phyloP scores from a whole-genome alignment of 2,329 filamentous ascomycete species.

The Orbilia blumenaviensis region DNA sequence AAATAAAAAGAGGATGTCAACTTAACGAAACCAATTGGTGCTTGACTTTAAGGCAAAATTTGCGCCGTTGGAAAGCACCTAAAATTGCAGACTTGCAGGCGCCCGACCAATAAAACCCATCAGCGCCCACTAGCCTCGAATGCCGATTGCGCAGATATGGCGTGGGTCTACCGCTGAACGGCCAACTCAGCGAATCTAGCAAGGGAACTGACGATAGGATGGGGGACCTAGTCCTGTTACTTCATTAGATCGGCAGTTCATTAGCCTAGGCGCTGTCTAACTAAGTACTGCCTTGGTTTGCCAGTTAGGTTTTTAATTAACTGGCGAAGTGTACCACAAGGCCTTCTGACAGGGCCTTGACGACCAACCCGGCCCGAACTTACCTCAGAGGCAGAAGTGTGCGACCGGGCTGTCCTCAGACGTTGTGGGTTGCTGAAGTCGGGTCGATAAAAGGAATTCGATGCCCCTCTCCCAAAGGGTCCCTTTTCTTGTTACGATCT shows the following conservation, averaged over 20 bases:
- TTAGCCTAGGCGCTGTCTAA: slow-evolving; percentile 50
- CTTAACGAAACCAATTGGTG: slow-evolving; percentile 27
- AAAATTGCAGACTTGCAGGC: slow-evolving; percentile 31
- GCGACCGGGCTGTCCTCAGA: slow-evolving; percentile 25
- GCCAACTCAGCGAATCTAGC: slow-evolving; percentile 30
- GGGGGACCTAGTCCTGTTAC: slow-evolving; percentile 29
- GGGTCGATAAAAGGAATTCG: slow-evolving; percentile 53
- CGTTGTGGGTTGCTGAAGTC: slow-evolving; percentile 11
- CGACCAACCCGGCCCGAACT: slow-evolving; percentile 46
- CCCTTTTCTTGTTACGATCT: slow-evolving; percentile 48
- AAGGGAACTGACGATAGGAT: slow-evolving; percentile 46
- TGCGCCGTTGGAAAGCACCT: neutral
- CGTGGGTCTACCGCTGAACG: slow-evolving; percentile 20
- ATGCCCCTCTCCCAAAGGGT: slow-evolving; percentile 46
- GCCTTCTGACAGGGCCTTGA: slow-evolving; percentile 53
- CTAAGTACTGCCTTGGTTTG: slow-evolving; percentile 26
- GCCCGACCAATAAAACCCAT: slow-evolving; percentile 26
- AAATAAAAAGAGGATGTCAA: neutral
- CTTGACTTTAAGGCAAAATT: slow-evolving; percentile 1
- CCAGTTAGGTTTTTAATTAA: slow-evolving; percentile 43
- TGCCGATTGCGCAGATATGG: slow-evolving; percentile 26
- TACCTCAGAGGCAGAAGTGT: slow-evolving; percentile 37
- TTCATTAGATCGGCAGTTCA: slow-evolving; percentile 50
- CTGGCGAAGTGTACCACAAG: slow-evolving; percentile 21
- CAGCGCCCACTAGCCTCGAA: neutral